Evolutionary conservation across 2,329 filamentous ascomycete species (phyloP).

Genomic region (Neonectria coccinea): DNA sequence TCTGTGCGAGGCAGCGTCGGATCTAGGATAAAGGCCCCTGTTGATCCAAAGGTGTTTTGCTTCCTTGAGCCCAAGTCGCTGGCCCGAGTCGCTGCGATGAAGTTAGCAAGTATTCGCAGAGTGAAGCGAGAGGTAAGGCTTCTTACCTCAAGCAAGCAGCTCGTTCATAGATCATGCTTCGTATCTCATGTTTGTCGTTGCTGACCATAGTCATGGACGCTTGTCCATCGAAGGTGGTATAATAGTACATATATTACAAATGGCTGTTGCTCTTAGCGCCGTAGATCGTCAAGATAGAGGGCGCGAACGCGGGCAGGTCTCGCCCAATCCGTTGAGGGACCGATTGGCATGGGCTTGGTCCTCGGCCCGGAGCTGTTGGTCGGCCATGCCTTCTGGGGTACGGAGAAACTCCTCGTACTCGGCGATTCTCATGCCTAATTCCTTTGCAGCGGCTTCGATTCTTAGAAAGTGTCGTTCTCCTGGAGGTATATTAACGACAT

Average conservation of each 20-base stretch:
- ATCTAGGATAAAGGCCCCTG: background rate
- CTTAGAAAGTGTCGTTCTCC: constrained; percentile 61
- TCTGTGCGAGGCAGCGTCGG: background rate
- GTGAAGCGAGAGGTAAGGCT: background rate
- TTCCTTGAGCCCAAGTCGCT: background rate
- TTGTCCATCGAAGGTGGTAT: background rate
- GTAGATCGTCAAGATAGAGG: constrained; percentile 13
- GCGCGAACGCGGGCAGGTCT: constrained; percentile 12
- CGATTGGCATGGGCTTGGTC: constrained; percentile 39
- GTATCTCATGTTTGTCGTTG: background rate
- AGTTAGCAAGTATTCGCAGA: background rate
- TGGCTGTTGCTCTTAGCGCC: background rate
- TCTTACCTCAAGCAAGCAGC: background rate
- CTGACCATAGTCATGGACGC: background rate
- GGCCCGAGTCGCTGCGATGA: background rate
- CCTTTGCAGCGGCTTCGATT: constrained; percentile 65
- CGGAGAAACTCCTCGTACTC: constrained; percentile 61
- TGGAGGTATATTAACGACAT: constrained; percentile 58
- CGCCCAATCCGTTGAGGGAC: constrained; percentile 27
- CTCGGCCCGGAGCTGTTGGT: constrained; percentile 42
- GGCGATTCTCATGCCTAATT: constrained; percentile 64
- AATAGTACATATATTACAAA: constrained; percentile 4
- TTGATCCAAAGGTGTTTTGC: background rate
- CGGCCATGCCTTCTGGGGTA: constrained; percentile 43
- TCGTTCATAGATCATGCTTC: background rate